phyloP scores from a whole-genome alignment of 1,284 basidiomycete genomes.

The Phellopilus nigrolimitatus region DNA sequence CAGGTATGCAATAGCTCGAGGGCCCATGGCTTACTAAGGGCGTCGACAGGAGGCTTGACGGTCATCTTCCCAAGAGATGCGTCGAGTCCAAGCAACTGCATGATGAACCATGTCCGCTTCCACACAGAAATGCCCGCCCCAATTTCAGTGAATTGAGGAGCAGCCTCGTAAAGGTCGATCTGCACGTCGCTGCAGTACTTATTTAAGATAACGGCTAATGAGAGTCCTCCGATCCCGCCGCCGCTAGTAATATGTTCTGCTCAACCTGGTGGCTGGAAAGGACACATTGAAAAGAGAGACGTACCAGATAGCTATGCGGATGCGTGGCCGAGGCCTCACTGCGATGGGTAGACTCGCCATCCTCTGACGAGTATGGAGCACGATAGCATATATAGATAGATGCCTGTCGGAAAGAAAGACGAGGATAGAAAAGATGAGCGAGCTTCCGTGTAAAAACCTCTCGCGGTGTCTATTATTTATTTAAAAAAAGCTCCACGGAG shows the following conservation, averaged over 20 bases:
- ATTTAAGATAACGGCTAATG: constrained; percentile 33
- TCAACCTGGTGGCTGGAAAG: background rate
- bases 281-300: background rate
- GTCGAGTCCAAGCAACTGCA: constrained; percentile 33
- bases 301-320: constrained; percentile 14
- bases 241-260: constrained; percentile 26
- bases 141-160: constrained; percentile 32
- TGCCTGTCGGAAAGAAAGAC: no score
- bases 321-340: background rate
- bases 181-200: constrained; percentile 27
- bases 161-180: constrained; percentile 34
- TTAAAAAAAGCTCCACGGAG: no score
- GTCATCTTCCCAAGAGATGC: constrained; percentile 28
- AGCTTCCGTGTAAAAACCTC: no score
- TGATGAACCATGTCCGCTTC: constrained; percentile 36
- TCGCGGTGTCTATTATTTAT: no score
- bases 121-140: constrained; percentile 36
- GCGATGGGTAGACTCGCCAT: background rate
- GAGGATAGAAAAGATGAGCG: no score
- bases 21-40: constrained; percentile 13
- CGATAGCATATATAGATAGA: no score
- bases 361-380: no score
- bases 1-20: constrained; percentile 21
- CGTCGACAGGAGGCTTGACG: constrained; percentile 21
- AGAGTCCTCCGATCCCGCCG: constrained; percentile 35